Conservation (phyloP, 805 yeast genomes). For the Kuraishia capsulata region DNA sequence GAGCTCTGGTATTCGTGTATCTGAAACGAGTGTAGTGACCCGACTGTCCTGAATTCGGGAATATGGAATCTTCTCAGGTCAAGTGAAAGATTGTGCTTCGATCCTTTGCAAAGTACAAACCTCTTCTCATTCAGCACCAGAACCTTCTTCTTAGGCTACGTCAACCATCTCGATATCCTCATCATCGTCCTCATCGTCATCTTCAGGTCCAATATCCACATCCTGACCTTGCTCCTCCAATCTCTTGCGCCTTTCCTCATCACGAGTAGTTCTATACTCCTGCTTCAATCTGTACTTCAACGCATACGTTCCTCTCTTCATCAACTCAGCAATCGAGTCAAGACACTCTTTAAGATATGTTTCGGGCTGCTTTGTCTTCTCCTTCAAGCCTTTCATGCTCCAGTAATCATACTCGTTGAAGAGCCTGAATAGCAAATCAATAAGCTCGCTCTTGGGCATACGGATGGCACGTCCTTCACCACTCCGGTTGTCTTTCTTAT, state of each 20-base stretch:
- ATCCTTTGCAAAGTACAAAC: too few species aligned
- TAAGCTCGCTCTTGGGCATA: slow-evolving; percentile 85
- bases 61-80: too few species aligned
- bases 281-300: slow-evolving; percentile 83
- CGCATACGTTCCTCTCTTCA: slow-evolving; percentile 94
- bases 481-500: slow-evolving; percentile 27
- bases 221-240: slow-evolving; percentile 41
- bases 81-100: too few species aligned
- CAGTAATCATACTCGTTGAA: slow-evolving; percentile 96
- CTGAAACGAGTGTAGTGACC: too few species aligned
- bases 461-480: slow-evolving; percentile 83
- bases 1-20: too few species aligned
- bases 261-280: slow-evolving; percentile 76
- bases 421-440: slow-evolving; percentile 79
- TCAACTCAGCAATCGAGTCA: slow-evolving; percentile 81
- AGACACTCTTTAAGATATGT: slow-evolving; percentile 83
- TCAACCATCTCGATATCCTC: slow-evolving; percentile 75
- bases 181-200: slow-evolving; percentile 53
- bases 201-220: slow-evolving; percentile 18
- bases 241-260: slow-evolving; percentile 64
- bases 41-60: too few species aligned
- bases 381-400: slow-evolving; percentile 90
- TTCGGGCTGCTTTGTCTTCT: slow-evolving; percentile 93
- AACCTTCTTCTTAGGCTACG: slow-evolving; percentile 31
- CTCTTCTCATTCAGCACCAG: too few species aligned